phyloP scores from a whole-genome alignment of 345 rosid species.

The Ceriops zippeliana region DNA sequence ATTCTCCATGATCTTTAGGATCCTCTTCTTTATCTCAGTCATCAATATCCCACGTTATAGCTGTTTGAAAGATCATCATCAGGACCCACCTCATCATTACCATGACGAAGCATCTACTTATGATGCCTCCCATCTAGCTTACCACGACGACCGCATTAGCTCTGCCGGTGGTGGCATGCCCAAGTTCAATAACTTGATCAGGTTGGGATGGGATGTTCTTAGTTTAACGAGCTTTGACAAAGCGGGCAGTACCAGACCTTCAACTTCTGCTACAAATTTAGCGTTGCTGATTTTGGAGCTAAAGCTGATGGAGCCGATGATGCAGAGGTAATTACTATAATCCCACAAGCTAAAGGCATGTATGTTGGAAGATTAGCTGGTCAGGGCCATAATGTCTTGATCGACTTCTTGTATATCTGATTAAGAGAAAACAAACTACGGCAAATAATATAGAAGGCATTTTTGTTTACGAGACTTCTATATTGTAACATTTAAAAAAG shows the following conservation, averaged over 20 bases:
- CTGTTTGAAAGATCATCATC: conserved; percentile 10
- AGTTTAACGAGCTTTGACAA: conserved; percentile 15
- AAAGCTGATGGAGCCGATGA: conserved; percentile 58
- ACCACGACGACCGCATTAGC: conserved; percentile 24
- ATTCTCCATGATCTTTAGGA: not conserved
- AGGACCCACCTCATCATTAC: conserved; percentile 18
- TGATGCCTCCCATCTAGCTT: conserved; percentile 20
- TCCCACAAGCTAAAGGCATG: not conserved
- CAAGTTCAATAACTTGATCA: conserved; percentile 20
- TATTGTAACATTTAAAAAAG: no score
- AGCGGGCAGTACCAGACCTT: conserved; percentile 5
- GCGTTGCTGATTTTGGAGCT: conserved; percentile 56
- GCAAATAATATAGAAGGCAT: no score
- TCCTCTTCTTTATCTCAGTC: not conserved
- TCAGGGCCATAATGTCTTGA: no score
- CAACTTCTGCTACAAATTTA: conserved; percentile 20
- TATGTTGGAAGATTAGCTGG: no score
- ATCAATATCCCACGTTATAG: conserved; percentile 2
- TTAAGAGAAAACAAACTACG: no score
- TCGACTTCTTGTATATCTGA: no score
- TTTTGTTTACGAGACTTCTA: no score
- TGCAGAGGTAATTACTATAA: conserved; percentile 42
- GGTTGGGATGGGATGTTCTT: conserved; percentile 13
- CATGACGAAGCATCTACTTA: conserved; percentile 18
- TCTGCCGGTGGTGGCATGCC: conserved; percentile 16